These are phyloP conservation scores for Sungouiella blattae DNA, from an alignment of 805 yeast genomes.

Conservation along the genomic window DNA sequence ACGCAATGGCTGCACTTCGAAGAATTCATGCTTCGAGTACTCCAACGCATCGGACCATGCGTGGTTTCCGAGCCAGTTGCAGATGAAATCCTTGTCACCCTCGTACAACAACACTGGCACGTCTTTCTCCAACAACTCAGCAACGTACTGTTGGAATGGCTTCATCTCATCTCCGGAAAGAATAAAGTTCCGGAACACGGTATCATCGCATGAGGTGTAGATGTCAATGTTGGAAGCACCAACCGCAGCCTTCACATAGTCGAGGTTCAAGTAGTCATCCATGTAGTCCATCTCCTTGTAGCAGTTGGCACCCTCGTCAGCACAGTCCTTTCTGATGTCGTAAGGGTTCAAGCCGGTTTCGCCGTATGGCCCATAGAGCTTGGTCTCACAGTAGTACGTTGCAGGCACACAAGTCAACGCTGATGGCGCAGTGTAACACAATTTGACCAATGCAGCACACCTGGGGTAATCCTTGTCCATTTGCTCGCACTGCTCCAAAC, in stretches of 20 bases:
- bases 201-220: conserved; percentile 47
- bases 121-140: conserved; percentile 11
- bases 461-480: conserved; percentile 33
- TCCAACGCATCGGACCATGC: conserved; percentile 14
- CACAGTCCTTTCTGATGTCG: conserved; percentile 56
- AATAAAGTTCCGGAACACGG: conserved; percentile 29
- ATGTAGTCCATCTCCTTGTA: conserved; percentile 49
- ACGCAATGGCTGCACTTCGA: conserved; percentile 14
- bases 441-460: conserved; percentile 28
- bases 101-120: conserved; percentile 13
- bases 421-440: conserved; percentile 30
- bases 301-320: conserved; percentile 48
- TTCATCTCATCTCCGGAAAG: conserved; percentile 8
- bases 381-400: conserved; percentile 25
- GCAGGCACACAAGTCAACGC: conserved; percentile 44
- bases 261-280: conserved; percentile 51
- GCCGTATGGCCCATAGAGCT: conserved; percentile 26
- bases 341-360: conserved; percentile 61
- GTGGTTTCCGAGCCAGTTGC: conserved; percentile 18
- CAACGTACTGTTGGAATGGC: conserved; percentile 10
- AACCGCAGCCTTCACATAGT: conserved; percentile 49
- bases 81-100: conserved; percentile 17
- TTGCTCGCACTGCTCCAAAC: conserved; percentile 28
- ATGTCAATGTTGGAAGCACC: conserved; percentile 53
- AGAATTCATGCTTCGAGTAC: conserved; percentile 17